Percentiles rank a stretch among this genome's conserved stretches.
These are phyloP conservation scores for Helichrysum umbraculigerum DNA, from an alignment of 129 eudicot genomes.

Conservation along the genomic window DNA sequence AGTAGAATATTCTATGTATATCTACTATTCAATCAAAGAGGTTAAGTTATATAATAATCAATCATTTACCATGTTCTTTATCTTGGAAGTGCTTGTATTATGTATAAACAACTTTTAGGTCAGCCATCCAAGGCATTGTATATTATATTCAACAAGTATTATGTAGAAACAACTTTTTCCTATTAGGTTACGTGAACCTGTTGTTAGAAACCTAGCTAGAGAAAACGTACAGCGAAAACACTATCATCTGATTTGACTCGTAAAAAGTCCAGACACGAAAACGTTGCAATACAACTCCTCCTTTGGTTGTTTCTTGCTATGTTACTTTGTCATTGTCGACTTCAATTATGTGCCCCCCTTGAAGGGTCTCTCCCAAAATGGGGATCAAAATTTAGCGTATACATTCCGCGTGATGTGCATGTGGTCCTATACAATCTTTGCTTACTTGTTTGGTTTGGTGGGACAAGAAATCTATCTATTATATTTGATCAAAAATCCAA, in stretches of 20 bases:
- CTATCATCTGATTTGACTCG: background rate
- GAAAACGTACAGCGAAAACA: background rate
- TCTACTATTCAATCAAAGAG: too few species aligned
- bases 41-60: too few species aligned
- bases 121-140: background rate
- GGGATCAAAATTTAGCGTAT: constrained; percentile 15
- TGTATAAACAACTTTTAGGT: too few species aligned
- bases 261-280: constrained; percentile 7
- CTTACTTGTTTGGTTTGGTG: constrained; percentile 26
- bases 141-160: background rate
- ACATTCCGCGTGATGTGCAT: constrained; percentile 31
- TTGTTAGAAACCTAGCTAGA: background rate
- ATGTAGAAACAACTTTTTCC: background rate
- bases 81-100: too few species aligned
- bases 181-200: background rate
- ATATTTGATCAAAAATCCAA: too few species aligned
- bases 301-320: constrained; percentile 20
- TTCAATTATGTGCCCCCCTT: constrained; percentile 26
- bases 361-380: constrained; percentile 30
- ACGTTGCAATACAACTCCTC: constrained; percentile 6
- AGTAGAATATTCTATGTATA: too few species aligned
- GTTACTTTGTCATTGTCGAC: constrained; percentile 30
- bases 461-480: constrained; percentile 16
- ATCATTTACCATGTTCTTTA: too few species aligned
- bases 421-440: constrained; percentile 33